Base-by-base conservation (phyloP, 345 rosid species). In the Rhizophora mangle region DNA sequence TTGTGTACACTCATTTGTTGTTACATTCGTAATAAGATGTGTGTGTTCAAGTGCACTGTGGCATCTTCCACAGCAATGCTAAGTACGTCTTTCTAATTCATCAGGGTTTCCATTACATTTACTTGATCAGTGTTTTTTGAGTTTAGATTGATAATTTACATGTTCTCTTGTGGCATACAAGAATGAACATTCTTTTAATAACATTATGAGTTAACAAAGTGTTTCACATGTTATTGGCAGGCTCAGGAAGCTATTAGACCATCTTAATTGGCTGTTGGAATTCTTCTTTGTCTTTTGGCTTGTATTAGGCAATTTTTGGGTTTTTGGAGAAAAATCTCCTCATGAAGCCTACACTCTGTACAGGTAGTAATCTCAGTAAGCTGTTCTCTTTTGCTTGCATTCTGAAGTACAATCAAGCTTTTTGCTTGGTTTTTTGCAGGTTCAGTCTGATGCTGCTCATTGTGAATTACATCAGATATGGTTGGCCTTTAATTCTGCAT, bases 221-320 rank as follows among this genome's bases (percentile, higher is more conserved):
- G 2, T 56, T 27, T 56, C 60, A 22, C 16, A 13, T 67, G 20
- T n/a, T 56, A 36, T 62, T 66, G 62, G 64, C 70, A 72, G 80
- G 72, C 65, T 77, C 37, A 46, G 58, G 34, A 57, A 69, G 63
- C n/a, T 68, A 27, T 32, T 72, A 8, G 69, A 63, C 30, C 29
- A 7, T 26, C 63, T 47, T 59, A 67, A 58, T 37, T 49, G 53
- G 61, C 27, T 51, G 16, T 57, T 72, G 39, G 70, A 72, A 46
- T 49, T 31, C 18, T 72, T 63, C 72, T 72, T 67, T 51, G 71
- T 70, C 30, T 29, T 72, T 30, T 77, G 72, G 76, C 68, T 67
- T 72, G 39, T 77, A 21, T 0, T 63, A 5, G 76, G 80, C 54
- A 77, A 67, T 68, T 55, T 32, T 39, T 68, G 74, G 71, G 69